Base-by-base conservation (phyloP, 1,139 yeast species). In the Geotrichum carabidarum region DNA sequence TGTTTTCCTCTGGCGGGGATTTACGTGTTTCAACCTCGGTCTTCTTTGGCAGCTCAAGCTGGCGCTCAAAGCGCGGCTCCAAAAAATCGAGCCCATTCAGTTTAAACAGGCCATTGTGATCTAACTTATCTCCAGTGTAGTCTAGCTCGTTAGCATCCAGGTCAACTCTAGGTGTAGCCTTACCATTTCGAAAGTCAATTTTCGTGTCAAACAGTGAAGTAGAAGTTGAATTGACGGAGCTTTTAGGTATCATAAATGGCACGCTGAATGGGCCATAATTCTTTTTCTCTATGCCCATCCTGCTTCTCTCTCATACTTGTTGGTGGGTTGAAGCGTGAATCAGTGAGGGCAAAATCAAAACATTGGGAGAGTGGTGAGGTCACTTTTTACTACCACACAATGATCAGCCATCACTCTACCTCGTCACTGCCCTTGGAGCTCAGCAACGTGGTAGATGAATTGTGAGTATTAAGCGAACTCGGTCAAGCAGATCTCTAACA, bases 211-310 rank as follows among this genome's bases (percentile, higher is more conserved):
- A 45, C n/a, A 45, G 42, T 11, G 35, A 18, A 22, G 42, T 45
- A n/a, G 22, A 15, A 4, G 49, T 12, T n/a, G 11, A 2, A 14
- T 14, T 8, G 6, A 18, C 12, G 1, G 31, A 42, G 4, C 18
- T 1, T 18, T 5, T 14, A 15, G 48, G 42, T 31, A 47, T 48
- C 50, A 52, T 41, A 14, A 37, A 48, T 9, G 55, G 55, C 35
- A 52, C 50, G 4, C 43, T 9, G 43, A 52, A 52, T 6, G 55
- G 55, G 27, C 55, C 45, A 35, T 52, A 40, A 36, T 48, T 41
- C 36, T 31, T 31, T 8, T 47, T 47, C n/a, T 15, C 44, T 41
- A 32, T 30, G 31, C 50, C 43, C 50, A 47, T 47, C 30, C 11
- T 27, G 17, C 2, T 15, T 14, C 48, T 32, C 41, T 37, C 40